Percentiles rank a stretch among this genome's conserved stretches.
Evolutionary conservation across 2,329 filamentous ascomycete genomes (phyloP).

Genomic region (Parasarocladium wereldwijsianum): DNA sequence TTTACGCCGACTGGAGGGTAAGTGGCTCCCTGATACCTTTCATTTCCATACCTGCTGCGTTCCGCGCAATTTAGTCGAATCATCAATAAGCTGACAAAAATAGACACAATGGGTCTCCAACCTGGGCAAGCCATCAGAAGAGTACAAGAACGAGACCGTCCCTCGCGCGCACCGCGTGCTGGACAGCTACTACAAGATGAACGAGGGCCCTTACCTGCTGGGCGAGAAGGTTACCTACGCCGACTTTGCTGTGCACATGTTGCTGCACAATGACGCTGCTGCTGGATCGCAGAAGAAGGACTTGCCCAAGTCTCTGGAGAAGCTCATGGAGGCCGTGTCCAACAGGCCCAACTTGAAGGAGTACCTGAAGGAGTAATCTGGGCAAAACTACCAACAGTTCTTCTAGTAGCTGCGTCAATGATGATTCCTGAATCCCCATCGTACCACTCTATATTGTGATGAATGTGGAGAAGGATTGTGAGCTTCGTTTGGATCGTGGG

Average conservation of each 20-base stretch:
- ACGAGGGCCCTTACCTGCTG: conserved; percentile 16
- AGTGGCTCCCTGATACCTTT: too few relatives aligned
- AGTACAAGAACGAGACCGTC: conserved; percentile 16
- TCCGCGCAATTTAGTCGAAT: neutral
- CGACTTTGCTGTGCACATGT: conserved; percentile 23
- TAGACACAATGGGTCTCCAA: conserved; percentile 14
- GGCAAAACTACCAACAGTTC: too few relatives aligned
- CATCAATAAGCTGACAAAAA: neutral
- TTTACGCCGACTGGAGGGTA: conserved; percentile 25
- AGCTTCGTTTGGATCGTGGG: too few relatives aligned
- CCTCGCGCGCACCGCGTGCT: conserved; percentile 11
- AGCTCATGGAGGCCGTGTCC: conserved; percentile 1
- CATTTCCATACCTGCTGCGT: too few relatives aligned
- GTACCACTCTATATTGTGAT: too few relatives aligned
- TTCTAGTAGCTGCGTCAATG: too few relatives aligned
- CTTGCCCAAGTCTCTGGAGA: neutral
- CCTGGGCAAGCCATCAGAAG: conserved; percentile 10
- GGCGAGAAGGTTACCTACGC: conserved; percentile 20
- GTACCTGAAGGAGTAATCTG: too few relatives aligned
- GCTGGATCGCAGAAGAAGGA: conserved; percentile 1
- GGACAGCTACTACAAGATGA: conserved; percentile 5
- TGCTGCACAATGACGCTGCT: conserved; percentile 20
- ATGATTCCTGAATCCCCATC: too few relatives aligned
- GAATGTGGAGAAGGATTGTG: too few relatives aligned
- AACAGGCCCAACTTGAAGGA: conserved; percentile 2